Base-by-base conservation (phyloP, 2,329 filamentous ascomycete genomes). In the Acrocalymma vagum region DNA sequence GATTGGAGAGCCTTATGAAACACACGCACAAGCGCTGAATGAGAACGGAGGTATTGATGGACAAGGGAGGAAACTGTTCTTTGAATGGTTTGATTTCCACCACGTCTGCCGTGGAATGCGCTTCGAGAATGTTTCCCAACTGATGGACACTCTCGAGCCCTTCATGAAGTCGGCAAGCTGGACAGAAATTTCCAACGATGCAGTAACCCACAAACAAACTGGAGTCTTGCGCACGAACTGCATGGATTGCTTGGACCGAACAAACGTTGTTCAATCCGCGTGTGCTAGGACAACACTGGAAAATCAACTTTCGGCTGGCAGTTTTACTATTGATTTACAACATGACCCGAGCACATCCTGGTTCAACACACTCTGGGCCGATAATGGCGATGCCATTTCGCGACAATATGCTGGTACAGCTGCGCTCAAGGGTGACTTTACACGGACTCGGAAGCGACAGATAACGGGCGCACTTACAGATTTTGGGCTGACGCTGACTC, bases 1-100 rank as follows among this genome's bases (percentile, higher is more conserved):
- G 13, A 84, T 97, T 32, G 94, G 92, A 3, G 80, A 86, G 37
- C 79, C 85, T 23, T 99, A 90, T 62, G 82, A 95, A 60, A 78
- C 81, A 33, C 84, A 84, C 42, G 79, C 88, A 2, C 74, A 82
- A 32, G 70, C 75, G 16, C 74, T 93, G 37, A 95, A 94, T 50
- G 78, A 85, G 8, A 39, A 55, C 6, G 76, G 76, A 6, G 75
- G 78, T 4, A 65, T 78, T 14, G 76, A 82, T 43, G 76, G 73
- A 9, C 65, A 71, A 35, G 67, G 67, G 9, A 64, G 62, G 9
- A 66, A 75, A 8, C 71, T 94, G 9, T 79, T 77, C 0, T 95
- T 95, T 60, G 90, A 96, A 63, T 99, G 94, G 94, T 99, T 97
- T 58, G 94, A 99, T 63, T 99, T 99, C 60, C 94, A 97, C 67